Percentiles rank a stretch among this genome's conserved stretches.
Evolutionary conservation across 495 filamentous ascomycete species (phyloP).

Genomic region (Pseudoneurospora amorphoporcata): DNA sequence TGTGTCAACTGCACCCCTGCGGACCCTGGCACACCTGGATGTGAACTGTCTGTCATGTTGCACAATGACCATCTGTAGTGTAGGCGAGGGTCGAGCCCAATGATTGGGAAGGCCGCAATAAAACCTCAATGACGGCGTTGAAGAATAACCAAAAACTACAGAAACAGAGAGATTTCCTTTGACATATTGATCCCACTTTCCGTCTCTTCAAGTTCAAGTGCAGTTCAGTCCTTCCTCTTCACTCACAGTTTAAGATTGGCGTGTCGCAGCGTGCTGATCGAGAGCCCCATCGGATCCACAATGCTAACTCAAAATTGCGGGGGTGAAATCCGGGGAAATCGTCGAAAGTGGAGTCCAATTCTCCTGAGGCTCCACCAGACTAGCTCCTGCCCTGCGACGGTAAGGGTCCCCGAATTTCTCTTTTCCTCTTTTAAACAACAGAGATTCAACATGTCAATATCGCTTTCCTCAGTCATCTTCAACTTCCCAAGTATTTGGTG

Average conservation of each 20-base stretch:
- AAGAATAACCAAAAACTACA: neutral
- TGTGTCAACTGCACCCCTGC: neutral
- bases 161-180: neutral
- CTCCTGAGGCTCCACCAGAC: neutral
- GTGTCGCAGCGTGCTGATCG: neutral
- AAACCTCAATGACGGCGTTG: neutral
- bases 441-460: neutral
- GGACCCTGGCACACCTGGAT: neutral
- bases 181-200: neutral
- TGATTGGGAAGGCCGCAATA: neutral
- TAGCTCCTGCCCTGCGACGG: neutral
- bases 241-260: neutral
- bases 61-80: neutral
- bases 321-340: constrained; percentile 20
- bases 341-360: constrained; percentile 4
- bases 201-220: neutral
- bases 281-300: constrained; percentile 10
- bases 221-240: neutral
- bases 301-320: constrained; percentile 10
- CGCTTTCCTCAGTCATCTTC: neutral
- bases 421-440: neutral
- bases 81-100: neutral
- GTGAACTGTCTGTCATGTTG: neutral
- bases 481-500: neutral
- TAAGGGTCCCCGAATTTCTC: neutral